Conservation (phyloP, 768 basidiomycete genomes). For the Termitomyces sp. region DNA sequence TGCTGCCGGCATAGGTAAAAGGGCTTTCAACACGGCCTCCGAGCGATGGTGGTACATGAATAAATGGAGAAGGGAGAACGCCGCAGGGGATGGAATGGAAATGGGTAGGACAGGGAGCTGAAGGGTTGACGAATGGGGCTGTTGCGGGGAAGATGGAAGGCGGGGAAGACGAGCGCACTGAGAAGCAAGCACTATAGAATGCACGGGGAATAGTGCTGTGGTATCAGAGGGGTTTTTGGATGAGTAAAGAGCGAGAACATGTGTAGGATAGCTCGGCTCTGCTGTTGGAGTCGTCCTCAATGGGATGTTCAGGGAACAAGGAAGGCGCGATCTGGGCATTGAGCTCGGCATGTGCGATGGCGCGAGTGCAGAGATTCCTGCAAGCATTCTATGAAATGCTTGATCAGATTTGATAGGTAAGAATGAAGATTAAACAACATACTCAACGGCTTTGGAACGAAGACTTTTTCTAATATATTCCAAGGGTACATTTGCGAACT, state of each 20-base stretch:
- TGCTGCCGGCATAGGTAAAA: constrained; percentile 54
- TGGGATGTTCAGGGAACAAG: constrained; percentile 52
- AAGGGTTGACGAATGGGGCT: constrained; percentile 24
- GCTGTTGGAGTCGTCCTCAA: constrained; percentile 25
- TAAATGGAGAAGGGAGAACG: constrained; percentile 60
- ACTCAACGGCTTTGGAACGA: constrained; percentile 40
- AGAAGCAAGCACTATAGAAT: constrained; percentile 59
- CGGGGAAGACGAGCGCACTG: constrained; percentile 56
- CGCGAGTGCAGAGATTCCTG: constrained; percentile 48
- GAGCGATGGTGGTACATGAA: constrained; percentile 74
- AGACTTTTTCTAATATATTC: constrained; percentile 69
- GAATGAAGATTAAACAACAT: constrained; percentile 22
- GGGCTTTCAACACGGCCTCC: constrained; percentile 51
- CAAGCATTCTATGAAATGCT: constrained; percentile 41
- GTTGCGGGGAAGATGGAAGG: constrained; percentile 36
- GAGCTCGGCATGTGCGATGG: constrained; percentile 58
- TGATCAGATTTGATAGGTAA: constrained; percentile 12
- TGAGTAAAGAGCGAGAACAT: constrained; percentile 53
- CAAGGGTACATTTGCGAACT: constrained; percentile 57
- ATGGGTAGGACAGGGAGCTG: constrained; percentile 69
- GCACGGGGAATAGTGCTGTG: constrained; percentile 55
- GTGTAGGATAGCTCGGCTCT: constrained; percentile 44
- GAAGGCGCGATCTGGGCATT: constrained; percentile 62
- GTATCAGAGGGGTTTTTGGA: constrained; percentile 40
- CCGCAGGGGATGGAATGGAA: constrained; percentile 68